Base-by-base conservation (phyloP, 108 stramenopile genomes). In the Licmophora abbreviata region DNA sequence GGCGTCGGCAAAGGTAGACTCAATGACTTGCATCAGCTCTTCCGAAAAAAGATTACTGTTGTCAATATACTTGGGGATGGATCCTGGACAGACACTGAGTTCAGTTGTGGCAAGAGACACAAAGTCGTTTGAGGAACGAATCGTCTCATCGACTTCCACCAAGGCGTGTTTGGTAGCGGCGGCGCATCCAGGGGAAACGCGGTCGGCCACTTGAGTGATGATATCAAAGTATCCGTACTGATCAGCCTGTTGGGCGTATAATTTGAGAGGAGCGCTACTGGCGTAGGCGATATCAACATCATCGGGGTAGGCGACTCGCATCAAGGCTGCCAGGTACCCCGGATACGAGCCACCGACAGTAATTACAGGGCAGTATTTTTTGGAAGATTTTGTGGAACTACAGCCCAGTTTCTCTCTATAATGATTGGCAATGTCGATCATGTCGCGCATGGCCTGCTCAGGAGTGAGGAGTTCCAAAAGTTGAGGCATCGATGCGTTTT, bases 321-420 rank as follows among this genome's bases (percentile, higher is more conserved):
- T 67, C 69, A 81, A 66, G 50, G 82, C 81, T 11, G 68, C 58
- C 18, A 91, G 54, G 58, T 81, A 91, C 12, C 88, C 88, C 1
- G 88, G 88, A 63, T 91, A 91, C 24, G 74, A 77, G 18, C 88
- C 88, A 22, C 82, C 84, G 8, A 70, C 76, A 1, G 81, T 57
- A 32, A 88, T 76, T 21, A 83, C 74, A 21, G 86, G 86, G 43
- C 86, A 88, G 63, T 88, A 88, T 12, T 63, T 27, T 6, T 33
- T 14, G 18, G 76, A 65, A 6, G 49, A 23, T 5, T 64, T 58
- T 44, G 70, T 54, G 9, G 30, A 34, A 30, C 52, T 66, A 44
- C 85, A 81, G 10, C 66, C 61, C 23, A 73, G 44, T 25, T 69
- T 44, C 9, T 47, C 50, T 25, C 46, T 66, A 21, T 44, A 44